Conservation (phyloP, 257 asterid genomes). For the Solanum clarkiae region DNA sequence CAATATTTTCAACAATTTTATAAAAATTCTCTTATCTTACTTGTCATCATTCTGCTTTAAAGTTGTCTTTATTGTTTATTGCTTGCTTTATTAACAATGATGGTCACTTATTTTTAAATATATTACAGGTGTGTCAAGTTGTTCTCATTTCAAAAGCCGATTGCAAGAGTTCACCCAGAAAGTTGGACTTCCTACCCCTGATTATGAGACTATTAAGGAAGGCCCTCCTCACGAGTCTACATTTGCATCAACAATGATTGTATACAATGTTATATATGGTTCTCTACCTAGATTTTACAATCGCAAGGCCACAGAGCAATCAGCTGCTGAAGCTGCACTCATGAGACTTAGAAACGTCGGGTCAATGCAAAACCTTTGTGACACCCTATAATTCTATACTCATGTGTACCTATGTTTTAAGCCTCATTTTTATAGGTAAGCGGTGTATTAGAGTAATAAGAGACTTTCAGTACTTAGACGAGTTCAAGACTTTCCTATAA, state of each 20-base stretch:
- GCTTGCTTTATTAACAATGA: neutral
- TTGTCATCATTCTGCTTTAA: neutral
- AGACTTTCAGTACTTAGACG: no score
- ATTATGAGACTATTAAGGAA: no score
- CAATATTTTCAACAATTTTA: no score
- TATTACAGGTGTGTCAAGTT: constrained; percentile 53
- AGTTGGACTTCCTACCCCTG: no score
- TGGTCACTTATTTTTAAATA: neutral
- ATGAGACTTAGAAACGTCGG: constrained; percentile 36
- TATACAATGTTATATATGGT: constrained; percentile 51
- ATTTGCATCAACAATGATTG: constrained; percentile 23
- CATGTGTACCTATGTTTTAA: no score
- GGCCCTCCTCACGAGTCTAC: no score
- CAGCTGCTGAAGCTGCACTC: constrained; percentile 99
- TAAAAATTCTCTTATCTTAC: neutral
- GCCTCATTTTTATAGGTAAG: no score
- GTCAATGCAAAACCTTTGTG: neutral
- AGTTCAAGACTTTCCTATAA: no score
- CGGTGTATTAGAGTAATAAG: no score
- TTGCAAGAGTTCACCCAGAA: no score
- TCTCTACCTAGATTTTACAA: constrained; percentile 84
- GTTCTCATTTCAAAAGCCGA: constrained; percentile 60
- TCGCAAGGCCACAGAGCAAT: constrained; percentile 95
- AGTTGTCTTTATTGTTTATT: neutral
- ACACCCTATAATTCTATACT: no score